phyloP scores from a whole-genome alignment of 2,329 filamentous ascomycete species.

The Amphichorda felina region DNA sequence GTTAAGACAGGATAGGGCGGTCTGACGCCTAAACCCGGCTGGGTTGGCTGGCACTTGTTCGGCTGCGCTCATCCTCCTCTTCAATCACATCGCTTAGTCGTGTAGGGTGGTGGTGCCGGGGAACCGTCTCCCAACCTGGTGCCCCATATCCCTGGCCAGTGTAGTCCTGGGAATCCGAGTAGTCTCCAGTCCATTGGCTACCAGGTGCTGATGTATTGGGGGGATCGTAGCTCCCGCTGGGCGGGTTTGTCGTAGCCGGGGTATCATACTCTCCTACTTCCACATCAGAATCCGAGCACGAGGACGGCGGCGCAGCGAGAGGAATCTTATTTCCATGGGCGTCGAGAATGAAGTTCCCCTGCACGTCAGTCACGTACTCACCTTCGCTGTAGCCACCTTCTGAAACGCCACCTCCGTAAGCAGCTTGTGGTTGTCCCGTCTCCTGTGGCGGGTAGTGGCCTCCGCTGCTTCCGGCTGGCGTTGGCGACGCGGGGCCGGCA shows the following conservation, averaged over 20 bases:
- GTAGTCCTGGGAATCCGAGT: constrained; percentile 37
- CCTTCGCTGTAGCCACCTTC: constrained; percentile 57
- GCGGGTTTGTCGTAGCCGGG: constrained; percentile 29
- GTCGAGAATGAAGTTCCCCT: constrained; percentile 50
- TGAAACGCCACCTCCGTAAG: constrained; percentile 21
- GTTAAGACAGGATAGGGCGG: not conserved
- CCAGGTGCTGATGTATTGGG: constrained; percentile 11
- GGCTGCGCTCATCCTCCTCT: constrained; percentile 71
- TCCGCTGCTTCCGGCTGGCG: not conserved
- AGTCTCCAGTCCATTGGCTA: constrained; percentile 6
- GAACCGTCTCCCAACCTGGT: constrained; percentile 64
- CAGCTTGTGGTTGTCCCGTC: not conserved
- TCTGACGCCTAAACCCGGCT: not conserved
- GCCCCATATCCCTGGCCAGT: constrained; percentile 53
- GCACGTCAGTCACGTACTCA: constrained; percentile 55
- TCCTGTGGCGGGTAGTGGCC: constrained; percentile 8
- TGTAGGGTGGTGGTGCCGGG: constrained; percentile 77
- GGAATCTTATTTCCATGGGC: constrained; percentile 46
- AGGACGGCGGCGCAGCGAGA: constrained; percentile 33
- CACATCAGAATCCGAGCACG: constrained; percentile 35
- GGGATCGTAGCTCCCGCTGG: constrained; percentile 20
- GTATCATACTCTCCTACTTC: constrained; percentile 47
- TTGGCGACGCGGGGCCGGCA: constrained; percentile 12
- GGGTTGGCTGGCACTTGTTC: constrained; percentile 57
- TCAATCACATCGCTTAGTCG: constrained; percentile 80